Evolutionary conservation across 495 filamentous ascomycete species (phyloP), one percentile per base, ranked within the genome.

Genomic region (Filosporella fistucella): DNA sequence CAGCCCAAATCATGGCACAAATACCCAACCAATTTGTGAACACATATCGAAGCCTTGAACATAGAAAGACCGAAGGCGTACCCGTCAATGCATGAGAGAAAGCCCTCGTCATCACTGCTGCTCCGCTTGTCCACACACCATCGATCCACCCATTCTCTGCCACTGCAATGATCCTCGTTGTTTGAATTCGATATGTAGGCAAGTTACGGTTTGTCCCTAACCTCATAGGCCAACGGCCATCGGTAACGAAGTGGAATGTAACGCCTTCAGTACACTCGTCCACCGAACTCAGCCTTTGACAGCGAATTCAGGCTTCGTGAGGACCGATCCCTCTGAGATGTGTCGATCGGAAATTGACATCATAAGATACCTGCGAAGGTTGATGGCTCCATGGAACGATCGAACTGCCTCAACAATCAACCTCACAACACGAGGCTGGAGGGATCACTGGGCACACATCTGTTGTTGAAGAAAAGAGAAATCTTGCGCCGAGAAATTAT

Each of bases 311-410:
- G 78, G 68, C 61, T 67, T 65, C 58, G 61, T 55, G 56, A 64
- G 57, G 62, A 69, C 63, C 59, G 61, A 72, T 93, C 77, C 61
- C 62, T 95, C 82, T 94, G 60, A 84, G 81, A 91, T 81, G 82
- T 91, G 89, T 94, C 86, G 85, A 87, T 82, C 74, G 85, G 89
- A 88, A 35, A 89, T 84, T 84, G 77, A 84, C 84, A 88, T 79
- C 82, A 89, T 76, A 66, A 63, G 32, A 68, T 52, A 42, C 47
- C 50, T n/a, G 41, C 43, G 24, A 54, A 63, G 59, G 57, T 57
- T 61, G 68, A 74, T 87, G 87, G 82, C 87, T 91, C 89, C 88
- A 76, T 88, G 66, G 61, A 18, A 68, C 74, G 75, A 85, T 84
- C 85, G 85, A 89, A 77, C 83, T 91, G 86, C 75, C 72, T 47